Evolutionary conservation across 768 basidiomycete genomes (phyloP).

Genomic region (Dentipellis sp.): DNA sequence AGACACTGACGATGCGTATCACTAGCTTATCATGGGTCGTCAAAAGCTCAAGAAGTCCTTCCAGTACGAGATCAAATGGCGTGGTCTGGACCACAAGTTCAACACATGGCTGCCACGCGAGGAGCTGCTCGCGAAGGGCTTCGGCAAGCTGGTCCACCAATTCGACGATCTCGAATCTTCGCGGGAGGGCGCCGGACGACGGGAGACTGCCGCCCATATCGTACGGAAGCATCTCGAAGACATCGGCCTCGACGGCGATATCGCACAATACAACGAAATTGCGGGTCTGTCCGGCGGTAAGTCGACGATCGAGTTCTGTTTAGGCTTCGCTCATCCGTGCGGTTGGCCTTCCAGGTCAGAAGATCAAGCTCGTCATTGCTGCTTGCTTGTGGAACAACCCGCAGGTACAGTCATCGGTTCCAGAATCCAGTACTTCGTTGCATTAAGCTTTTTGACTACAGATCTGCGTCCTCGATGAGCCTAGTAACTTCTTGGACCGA

Average conservation of each 20-base stretch:
- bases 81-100: constrained; percentile 71
- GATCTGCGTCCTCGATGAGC: constrained; percentile 80
- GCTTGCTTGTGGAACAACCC: constrained; percentile 97
- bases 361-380: constrained; percentile 93
- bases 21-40: constrained; percentile 78
- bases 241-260: constrained; percentile 94
- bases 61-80: constrained; percentile 90
- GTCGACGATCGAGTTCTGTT: constrained; percentile 6
- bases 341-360: constrained; percentile 51
- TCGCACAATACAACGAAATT: constrained; percentile 97
- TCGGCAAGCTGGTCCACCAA: constrained; percentile 82
- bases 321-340: constrained; percentile 2
- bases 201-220: constrained; percentile 73
- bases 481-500: constrained; percentile 95
- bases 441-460: constrained; percentile 14
- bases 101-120: constrained; percentile 93
- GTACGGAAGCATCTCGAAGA: constrained; percentile 92
- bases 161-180: constrained; percentile 97
- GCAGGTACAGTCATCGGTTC: constrained; percentile 39
- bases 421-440: too few species aligned
- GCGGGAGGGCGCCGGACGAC: constrained; percentile 86
- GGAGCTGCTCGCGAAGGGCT: constrained; percentile 77
- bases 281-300: constrained; percentile 85
- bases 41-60: constrained; percentile 96
- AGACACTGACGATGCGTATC: background rate